Base-by-base conservation (phyloP, 179 eudicot genomes). In the Amaranthus tricolor region DNA sequence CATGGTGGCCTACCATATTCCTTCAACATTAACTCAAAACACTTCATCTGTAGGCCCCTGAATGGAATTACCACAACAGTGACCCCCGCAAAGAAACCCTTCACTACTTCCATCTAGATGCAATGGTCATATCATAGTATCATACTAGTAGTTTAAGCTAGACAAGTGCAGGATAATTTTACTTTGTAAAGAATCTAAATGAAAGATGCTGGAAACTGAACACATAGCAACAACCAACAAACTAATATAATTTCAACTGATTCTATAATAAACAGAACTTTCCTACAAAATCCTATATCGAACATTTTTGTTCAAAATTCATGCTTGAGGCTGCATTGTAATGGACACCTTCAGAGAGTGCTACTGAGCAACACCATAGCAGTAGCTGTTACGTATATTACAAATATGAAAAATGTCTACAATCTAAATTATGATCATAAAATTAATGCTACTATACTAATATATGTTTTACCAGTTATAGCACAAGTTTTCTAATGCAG, bases 191-290 rank as follows among this genome's bases (percentile, higher is more conserved):
- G n/a, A 62, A 40, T 13, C 40, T 13, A 73, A 51, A 31, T 44
- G 6, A n/a, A 6, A 54, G 59, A 73, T 74, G 68, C 53, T 17
- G 51, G 62, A 55, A n/a, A 10, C 14, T 50, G 24, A 62, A 73
- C n/a, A 63, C 50, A 48, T 43, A 65, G 53, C 17, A 17, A n/a
- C 3, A 9, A 31, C 40, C 40, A 31, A 31, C 40, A 47, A 7
- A 53, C 48, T 16, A 10, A 5, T 8, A 19, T 2, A 12, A 62
- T 51, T 9, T 14, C 17, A 68, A 66, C 48, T 8, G 40, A 66
- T 14, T 20, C 56, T 54, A 49, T 5, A 50, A 59, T 17, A 19
- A 43, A 63, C 21, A 66, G 54, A n/a, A 73, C 17, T 21, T 62
- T 54, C 19, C 52, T 14, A 72, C 49, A 9, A 54, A 24, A 31